These are phyloP conservation scores for Brassica napus DNA, from an alignment of 345 rosid species.

Conservation along the genomic window DNA sequence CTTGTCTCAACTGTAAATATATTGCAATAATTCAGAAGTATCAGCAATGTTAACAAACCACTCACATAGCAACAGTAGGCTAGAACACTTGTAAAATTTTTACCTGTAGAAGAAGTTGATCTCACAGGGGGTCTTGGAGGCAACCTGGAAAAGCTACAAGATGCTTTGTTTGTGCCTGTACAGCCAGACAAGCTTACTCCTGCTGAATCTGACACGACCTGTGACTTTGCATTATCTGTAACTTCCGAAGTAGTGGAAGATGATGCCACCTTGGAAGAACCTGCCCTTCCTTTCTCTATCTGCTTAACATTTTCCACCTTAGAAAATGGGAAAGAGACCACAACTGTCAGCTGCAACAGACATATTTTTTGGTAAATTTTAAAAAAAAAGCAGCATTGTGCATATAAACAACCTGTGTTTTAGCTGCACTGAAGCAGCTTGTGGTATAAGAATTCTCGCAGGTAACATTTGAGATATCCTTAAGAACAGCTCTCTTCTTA, in stretches of 20 bases:
- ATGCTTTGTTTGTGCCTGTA: constrained; percentile 18
- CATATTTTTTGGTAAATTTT: not conserved
- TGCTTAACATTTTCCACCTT: constrained; percentile 50
- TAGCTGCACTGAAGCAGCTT: constrained; percentile 53
- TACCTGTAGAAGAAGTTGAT: constrained; percentile 18
- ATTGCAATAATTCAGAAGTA: constrained; percentile 28
- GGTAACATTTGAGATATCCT: constrained; percentile 69
- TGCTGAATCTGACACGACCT: constrained; percentile 13
- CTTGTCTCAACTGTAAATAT: constrained; percentile 44
- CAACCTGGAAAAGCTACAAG: constrained; percentile 22
- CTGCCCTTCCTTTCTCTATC: constrained; percentile 43
- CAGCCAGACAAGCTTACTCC: constrained; percentile 25
- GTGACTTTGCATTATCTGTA: constrained; percentile 24
- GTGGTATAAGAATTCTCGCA: constrained; percentile 45
- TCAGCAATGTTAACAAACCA: constrained; percentile 17
- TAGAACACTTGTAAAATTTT: not conserved
- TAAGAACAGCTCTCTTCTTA: constrained; percentile 72
- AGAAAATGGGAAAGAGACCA: constrained; percentile 21
- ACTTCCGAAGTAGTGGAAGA: constrained; percentile 40
- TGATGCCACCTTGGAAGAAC: constrained; percentile 47
- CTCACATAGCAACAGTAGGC: constrained; percentile 1
- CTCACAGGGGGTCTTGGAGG: constrained; percentile 28
- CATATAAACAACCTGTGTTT: constrained; percentile 47
- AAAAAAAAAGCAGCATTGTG: not conserved
- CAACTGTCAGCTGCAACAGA: not conserved